A percentile compares a stretch with the other conserved stretches of the same genome.
Evolutionary conservation across 306 rosid species (phyloP).

Genomic region (Phaseolus lunatus): DNA sequence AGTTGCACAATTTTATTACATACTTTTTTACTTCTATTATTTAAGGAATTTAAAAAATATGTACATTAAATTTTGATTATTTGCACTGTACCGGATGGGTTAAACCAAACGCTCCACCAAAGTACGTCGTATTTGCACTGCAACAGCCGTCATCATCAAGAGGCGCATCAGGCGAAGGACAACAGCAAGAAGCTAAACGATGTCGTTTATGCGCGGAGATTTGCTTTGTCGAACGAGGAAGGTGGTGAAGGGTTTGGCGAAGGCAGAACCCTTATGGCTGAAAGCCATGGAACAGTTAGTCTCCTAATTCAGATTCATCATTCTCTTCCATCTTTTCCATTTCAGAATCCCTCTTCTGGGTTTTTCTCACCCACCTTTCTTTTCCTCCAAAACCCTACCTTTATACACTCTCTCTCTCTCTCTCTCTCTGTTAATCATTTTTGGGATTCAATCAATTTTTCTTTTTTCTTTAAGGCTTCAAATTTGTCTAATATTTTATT

Average conservation of each 20-base stretch:
- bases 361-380: not conserved
- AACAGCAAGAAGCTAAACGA: conserved; percentile 37
- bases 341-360: conserved; percentile 21
- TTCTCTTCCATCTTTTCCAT: not conserved
- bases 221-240: conserved; percentile 72
- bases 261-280: conserved; percentile 84
- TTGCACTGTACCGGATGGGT: no score
- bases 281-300: conserved; percentile 94
- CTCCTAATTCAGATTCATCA: not conserved
- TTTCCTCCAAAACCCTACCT: not conserved
- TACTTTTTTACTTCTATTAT: no score
- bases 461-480: not conserved
- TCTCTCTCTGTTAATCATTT: not conserved
- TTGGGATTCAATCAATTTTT: conserved; percentile 1
- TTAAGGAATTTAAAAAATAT: no score
- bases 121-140: no score
- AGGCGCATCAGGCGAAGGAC: no score
- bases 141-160: no score
- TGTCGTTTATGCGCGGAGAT: conserved; percentile 88
- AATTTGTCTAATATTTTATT: conserved; percentile 13
- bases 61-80: no score
- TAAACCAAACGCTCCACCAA: no score
- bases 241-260: conserved; percentile 90
- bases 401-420: no score
- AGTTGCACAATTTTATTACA: no score